phyloP scores from a whole-genome alignment of 2,329 filamentous ascomycete species.

The Chlorencoelia australis region DNA sequence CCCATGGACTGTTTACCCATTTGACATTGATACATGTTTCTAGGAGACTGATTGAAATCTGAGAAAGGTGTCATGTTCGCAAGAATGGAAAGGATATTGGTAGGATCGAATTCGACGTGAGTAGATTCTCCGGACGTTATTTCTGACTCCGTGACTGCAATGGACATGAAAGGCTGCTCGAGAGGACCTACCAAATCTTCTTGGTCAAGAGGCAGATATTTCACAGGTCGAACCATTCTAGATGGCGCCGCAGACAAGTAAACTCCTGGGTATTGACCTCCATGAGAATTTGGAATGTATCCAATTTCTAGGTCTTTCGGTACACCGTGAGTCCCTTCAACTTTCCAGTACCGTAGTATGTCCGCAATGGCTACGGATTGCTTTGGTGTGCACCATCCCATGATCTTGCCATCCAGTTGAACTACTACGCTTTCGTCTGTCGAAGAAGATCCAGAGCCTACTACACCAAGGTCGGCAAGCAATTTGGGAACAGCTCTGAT shows the following conservation, averaged over 20 bases:
- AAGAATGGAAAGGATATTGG: constrained; percentile 93
- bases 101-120: constrained; percentile 89
- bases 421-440: constrained; percentile 78
- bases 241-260: constrained; percentile 85
- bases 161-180: constrained; percentile 97
- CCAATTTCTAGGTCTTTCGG: constrained; percentile 84
- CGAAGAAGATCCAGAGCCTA: constrained; percentile 64
- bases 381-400: constrained; percentile 83
- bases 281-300: constrained; percentile 75
- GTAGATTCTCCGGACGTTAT: constrained; percentile 81
- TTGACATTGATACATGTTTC: constrained; percentile 99
- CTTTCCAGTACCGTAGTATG: constrained; percentile 90
- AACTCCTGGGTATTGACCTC: constrained; percentile 91
- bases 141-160: constrained; percentile 82
- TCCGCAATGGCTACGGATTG: constrained; percentile 76
- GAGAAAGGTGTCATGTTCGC: constrained; percentile 99
- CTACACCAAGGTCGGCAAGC: constrained; percentile 70
- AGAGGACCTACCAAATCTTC: constrained; percentile 85
- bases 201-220: constrained; percentile 79
- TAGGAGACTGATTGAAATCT: constrained; percentile 94
- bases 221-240: constrained; percentile 83
- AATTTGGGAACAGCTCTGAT: constrained; percentile 64
- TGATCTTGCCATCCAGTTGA: constrained; percentile 78
- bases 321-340: constrained; percentile 71
- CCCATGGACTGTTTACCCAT: constrained; percentile 99